A percentile compares a stretch with the other conserved stretches of the same genome.
phyloP scores from a whole-genome alignment of 2,329 filamentous ascomycete species.

The Lizonia empirigonia region DNA sequence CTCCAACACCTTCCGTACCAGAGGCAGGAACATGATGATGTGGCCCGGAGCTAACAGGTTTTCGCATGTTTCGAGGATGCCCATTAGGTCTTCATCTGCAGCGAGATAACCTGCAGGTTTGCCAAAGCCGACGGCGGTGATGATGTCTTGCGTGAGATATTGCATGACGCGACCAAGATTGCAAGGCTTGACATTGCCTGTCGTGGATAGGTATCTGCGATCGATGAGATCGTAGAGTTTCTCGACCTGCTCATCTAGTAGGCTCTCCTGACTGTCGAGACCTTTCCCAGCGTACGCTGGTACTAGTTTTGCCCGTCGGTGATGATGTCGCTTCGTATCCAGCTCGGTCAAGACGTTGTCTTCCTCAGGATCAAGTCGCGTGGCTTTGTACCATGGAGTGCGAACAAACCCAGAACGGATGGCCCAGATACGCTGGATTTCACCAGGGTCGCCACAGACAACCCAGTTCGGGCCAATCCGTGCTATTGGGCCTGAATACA shows the following conservation, averaged over 20 bases:
- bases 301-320: constrained; percentile 53
- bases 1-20: constrained; percentile 23
- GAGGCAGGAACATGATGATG: constrained; percentile 15
- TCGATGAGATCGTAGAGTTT: constrained; percentile 56
- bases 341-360: constrained; percentile 59
- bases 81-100: constrained; percentile 54
- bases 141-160: constrained; percentile 61
- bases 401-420: constrained; percentile 50
- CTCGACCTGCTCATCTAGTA: constrained; percentile 54
- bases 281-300: constrained; percentile 60
- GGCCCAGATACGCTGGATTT: constrained; percentile 51
- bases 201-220: constrained; percentile 47
- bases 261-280: constrained; percentile 55
- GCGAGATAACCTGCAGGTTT: constrained; percentile 57
- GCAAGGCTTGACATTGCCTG: constrained; percentile 31
- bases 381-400: constrained; percentile 35
- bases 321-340: constrained; percentile 54
- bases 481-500: constrained; percentile 50
- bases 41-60: constrained; percentile 24
- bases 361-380: constrained; percentile 55
- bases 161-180: constrained; percentile 56
- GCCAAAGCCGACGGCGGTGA: constrained; percentile 59
- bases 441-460: constrained; percentile 54
- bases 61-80: constrained; percentile 51
- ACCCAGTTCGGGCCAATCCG: constrained; percentile 56